These are phyloP conservation scores for Coniophora puteana DNA, from an alignment of 1,284 basidiomycete genomes.

Conservation along the genomic window DNA sequence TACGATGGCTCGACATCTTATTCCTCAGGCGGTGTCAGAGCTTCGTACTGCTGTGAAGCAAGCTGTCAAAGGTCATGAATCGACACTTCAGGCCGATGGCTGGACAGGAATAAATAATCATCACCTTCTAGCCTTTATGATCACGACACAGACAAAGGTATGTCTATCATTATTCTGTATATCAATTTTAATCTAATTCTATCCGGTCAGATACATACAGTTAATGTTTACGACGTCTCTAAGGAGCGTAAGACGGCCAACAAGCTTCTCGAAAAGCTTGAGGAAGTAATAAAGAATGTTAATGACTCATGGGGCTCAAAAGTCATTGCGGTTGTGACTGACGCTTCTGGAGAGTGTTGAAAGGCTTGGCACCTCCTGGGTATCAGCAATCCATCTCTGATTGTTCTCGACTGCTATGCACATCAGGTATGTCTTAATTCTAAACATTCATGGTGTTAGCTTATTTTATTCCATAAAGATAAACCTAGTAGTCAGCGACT, in stretches of 20 bases:
- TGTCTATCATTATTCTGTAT: neutral
- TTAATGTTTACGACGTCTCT: constrained; percentile 19
- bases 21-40: constrained; percentile 12
- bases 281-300: constrained; percentile 19
- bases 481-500: constrained; percentile 29
- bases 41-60: constrained; percentile 6
- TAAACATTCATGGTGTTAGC: too few species aligned
- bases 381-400: constrained; percentile 15
- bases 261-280: constrained; percentile 24
- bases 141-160: constrained; percentile 11
- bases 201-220: constrained; percentile 2
- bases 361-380: constrained; percentile 25
- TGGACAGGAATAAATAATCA: constrained; percentile 30
- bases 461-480: constrained; percentile 11
- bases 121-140: constrained; percentile 24
- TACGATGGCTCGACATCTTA: constrained; percentile 13
- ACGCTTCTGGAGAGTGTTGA: constrained; percentile 28
- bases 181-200: neutral
- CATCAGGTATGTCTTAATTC: constrained; percentile 26
- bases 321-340: constrained; percentile 26
- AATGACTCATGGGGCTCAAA: constrained; percentile 12
- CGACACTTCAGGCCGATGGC: constrained; percentile 24
- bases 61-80: constrained; percentile 8
- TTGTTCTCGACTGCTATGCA: constrained; percentile 29
- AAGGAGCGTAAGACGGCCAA: constrained; percentile 27